Evolutionary conservation across 2,329 filamentous ascomycete species (phyloP), one percentile per base, ranked within the genome.

Genomic region (Pseudocercospora crystallina): DNA sequence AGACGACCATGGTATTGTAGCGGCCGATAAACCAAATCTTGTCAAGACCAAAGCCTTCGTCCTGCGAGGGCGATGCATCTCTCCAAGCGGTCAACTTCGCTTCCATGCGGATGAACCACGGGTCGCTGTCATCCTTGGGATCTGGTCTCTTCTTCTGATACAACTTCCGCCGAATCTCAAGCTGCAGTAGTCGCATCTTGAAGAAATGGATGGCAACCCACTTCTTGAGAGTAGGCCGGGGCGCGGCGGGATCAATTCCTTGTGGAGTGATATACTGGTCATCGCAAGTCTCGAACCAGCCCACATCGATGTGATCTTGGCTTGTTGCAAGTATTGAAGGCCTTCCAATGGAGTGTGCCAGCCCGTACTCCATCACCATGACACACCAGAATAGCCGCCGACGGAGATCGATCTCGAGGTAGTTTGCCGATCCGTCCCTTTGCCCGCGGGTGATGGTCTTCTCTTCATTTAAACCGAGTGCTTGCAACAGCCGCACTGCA

Each of bases 201-300:
- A 90, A 90, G 63, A 95, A 94, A 68, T 99, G 92, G 54, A 96
- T 90, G 2, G 90, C 86, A 20, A 95, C 85, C 62, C 89, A 82
- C 69, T 99, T 99, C 65, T 88, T 89, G 59, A 91, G 79, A 33
- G 88, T 89, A 1, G 82, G 78, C 39, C 60, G 54, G 5, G 85
- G 86, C 1, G 85, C 87, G 9, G 76, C 78, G 0, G 84, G 80
- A 15, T 83, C 74, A 49, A 96, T 86, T 2, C 90, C 91, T 31
- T 85, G 77, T 2, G 82, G 76, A 1, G 86, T 91, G 60, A 99
- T 96, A 68, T 86, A 86, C 43, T 84, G 79, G 70, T 99, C 94
- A 61, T 90, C 86, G 33, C 90, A 85, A 2, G 85, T 79, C 58
- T 89, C 82, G 65, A 95, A 96, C 64, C 92, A 96, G 31, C 82